These are phyloP conservation scores for Dryadomyces quercus-mongolicae DNA, from an alignment of 2,329 filamentous ascomycete species.

Conservation along the genomic window DNA sequence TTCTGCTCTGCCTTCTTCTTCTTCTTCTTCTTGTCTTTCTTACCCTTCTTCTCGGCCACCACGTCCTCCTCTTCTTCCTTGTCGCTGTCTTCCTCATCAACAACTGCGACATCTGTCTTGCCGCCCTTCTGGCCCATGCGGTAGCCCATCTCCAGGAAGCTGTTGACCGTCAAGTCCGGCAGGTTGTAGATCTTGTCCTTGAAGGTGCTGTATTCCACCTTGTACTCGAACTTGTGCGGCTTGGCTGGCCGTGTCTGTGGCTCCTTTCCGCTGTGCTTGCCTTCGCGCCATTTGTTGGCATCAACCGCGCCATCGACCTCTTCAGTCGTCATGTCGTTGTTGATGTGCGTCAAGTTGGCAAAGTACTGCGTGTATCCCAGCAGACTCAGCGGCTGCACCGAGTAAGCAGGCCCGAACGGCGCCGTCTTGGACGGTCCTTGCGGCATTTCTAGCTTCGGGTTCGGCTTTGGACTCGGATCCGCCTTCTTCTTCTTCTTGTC, in stretches of 20 bases:
- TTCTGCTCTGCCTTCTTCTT: conserved; percentile 45
- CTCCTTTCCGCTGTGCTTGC: conserved; percentile 49
- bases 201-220: conserved; percentile 79
- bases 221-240: conserved; percentile 55
- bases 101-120: conserved; percentile 10
- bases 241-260: conserved; percentile 39
- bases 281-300: conserved; percentile 44
- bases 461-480: conserved; percentile 24
- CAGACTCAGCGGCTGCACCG: conserved; percentile 67
- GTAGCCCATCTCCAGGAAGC: conserved; percentile 66
- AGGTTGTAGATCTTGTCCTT: conserved; percentile 64
- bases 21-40: conserved; percentile 21
- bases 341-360: conserved; percentile 84
- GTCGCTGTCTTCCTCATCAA: conserved; percentile 14
- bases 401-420: conserved; percentile 81
- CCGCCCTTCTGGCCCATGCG: conserved; percentile 50
- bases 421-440: conserved; percentile 58
- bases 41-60: conserved; percentile 25
- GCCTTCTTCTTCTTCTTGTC: conserved; percentile 22
- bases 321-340: conserved; percentile 49
- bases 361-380: conserved; percentile 82
- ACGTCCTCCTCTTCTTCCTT: conserved; percentile 19
- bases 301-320: conserved; percentile 14
- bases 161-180: conserved; percentile 73
- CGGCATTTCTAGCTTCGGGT: conserved; percentile 54